These are phyloP conservation scores for Sporothrix variecibatus DNA, from an alignment of 2,329 filamentous ascomycete species.

Conservation along the genomic window DNA sequence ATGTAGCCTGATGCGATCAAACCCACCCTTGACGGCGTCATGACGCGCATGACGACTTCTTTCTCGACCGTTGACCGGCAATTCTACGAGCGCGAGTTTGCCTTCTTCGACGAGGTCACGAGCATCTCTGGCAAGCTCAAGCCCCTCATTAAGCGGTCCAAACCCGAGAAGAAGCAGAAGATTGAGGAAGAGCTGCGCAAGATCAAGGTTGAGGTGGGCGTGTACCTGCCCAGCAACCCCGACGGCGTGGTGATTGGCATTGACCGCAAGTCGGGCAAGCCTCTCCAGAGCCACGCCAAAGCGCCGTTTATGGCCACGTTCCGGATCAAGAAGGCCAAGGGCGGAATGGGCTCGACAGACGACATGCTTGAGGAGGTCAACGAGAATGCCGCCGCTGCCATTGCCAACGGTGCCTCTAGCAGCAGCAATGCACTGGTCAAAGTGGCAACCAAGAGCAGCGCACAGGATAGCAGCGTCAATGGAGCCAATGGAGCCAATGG, in stretches of 20 bases:
- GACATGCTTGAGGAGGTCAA: constrained; percentile 53
- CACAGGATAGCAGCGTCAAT: background rate
- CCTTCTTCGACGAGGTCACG: constrained; percentile 98
- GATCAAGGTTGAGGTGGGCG: constrained; percentile 94
- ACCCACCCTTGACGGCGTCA: constrained; percentile 88
- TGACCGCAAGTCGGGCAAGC: constrained; percentile 96
- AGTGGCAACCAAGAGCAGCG: constrained; percentile 2
- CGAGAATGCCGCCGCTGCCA: constrained; percentile 36
- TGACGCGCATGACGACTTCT: constrained; percentile 76
- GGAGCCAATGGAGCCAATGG: background rate
- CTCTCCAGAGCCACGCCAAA: constrained; percentile 95
- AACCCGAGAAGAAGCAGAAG: constrained; percentile 97
- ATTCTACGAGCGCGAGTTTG: constrained; percentile 93
- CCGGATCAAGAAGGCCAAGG: constrained; percentile 81
- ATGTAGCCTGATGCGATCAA: constrained; percentile 94
- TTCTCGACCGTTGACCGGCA: constrained; percentile 76
- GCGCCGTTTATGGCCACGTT: constrained; percentile 99
- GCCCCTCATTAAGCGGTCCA: constrained; percentile 86
- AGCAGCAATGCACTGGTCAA: constrained; percentile 23
- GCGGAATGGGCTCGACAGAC: constrained; percentile 54
- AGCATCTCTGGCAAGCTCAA: constrained; percentile 93
- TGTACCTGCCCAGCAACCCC: constrained; percentile 95
- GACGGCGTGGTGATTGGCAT: constrained; percentile 97
- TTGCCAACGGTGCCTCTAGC: constrained; percentile 27
- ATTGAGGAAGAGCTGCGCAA: constrained; percentile 98